Percentiles rank a stretch among this genome's conserved stretches.
Evolutionary conservation across 495 filamentous ascomycete genomes (phyloP).

Genomic region (Penicillium samsonianum): DNA sequence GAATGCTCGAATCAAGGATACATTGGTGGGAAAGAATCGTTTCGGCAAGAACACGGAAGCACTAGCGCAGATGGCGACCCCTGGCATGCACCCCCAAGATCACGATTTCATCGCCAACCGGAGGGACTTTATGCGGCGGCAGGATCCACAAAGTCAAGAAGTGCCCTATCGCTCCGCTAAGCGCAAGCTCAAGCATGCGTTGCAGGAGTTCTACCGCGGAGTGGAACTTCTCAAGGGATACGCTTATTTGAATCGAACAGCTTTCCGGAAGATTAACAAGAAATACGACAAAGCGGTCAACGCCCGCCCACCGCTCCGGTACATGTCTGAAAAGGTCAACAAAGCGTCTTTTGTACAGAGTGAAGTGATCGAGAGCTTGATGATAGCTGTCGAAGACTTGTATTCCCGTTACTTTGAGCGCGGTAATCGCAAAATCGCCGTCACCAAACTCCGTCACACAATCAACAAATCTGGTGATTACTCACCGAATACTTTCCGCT

Average conservation of each 20-base stretch:
- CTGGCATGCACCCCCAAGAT: conserved; percentile 36
- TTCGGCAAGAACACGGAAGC: conserved; percentile 61
- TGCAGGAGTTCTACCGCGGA: conserved; percentile 90
- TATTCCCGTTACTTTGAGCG: conserved; percentile 91
- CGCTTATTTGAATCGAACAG: conserved; percentile 82
- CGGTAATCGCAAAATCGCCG: conserved; percentile 87
- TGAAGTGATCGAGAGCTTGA: conserved; percentile 73
- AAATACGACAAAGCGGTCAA: conserved; percentile 93
- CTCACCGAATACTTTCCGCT: conserved; percentile 72
- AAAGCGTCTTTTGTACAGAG: conserved; percentile 87
- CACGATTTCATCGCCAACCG: conserved; percentile 30
- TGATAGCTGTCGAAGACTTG: conserved; percentile 79
- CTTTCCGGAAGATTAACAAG: conserved; percentile 97
- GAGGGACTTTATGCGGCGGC: conserved; percentile 68
- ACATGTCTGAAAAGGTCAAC: conserved; percentile 91
- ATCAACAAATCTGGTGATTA: conserved; percentile 65
- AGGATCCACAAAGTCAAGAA: conserved; percentile 49
- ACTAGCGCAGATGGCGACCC: conserved; percentile 53
- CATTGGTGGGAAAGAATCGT: conserved; percentile 34
- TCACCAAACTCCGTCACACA: conserved; percentile 75
- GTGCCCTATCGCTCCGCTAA: conserved; percentile 84
- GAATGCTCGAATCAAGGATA: conserved; percentile 28
- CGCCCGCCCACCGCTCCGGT: conserved; percentile 71
- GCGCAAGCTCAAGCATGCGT: conserved; percentile 81
- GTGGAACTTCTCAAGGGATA: conserved; percentile 91